These are phyloP conservation scores for Agrocybe pediades DNA, from an alignment of 768 basidiomycete genomes.

Conservation along the genomic window DNA sequence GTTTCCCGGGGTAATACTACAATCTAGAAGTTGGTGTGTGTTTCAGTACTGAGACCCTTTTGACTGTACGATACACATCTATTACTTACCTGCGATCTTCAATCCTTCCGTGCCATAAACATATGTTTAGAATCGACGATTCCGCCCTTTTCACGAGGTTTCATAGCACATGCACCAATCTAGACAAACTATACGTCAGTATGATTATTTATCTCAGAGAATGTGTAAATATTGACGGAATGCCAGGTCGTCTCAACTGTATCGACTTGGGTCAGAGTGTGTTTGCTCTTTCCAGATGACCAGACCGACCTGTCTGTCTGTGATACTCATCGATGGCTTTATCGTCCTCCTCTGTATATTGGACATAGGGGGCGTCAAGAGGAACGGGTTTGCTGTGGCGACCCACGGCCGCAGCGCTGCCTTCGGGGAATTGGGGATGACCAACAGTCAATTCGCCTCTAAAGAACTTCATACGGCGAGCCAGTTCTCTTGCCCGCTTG, in stretches of 20 bases:
- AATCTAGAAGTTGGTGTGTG: constrained; percentile 7
- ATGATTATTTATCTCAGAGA: not conserved
- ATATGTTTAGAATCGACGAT: constrained; percentile 28
- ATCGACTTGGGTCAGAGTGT: not conserved
- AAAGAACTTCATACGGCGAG: constrained; percentile 52
- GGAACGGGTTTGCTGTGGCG: constrained; percentile 25
- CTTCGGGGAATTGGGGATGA: constrained; percentile 37
- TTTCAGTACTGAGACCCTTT: not conserved
- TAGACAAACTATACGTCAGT: not conserved
- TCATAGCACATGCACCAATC: constrained; percentile 30
- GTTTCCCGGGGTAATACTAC: constrained; percentile 29
- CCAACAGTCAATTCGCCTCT: constrained; percentile 35
- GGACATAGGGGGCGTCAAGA: constrained; percentile 31
- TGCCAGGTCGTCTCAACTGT: constrained; percentile 47
- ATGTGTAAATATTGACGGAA: constrained; percentile 29
- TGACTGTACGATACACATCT: not conserved
- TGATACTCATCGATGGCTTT: constrained; percentile 33
- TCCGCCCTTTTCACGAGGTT: constrained; percentile 25
- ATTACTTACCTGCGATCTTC: constrained; percentile 23
- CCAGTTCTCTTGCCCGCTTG: constrained; percentile 54
- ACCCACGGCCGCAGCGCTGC: constrained; percentile 27
- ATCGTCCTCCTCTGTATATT: constrained; percentile 40
- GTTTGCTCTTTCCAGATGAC: too few species aligned
- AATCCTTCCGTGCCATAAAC: constrained; percentile 30
- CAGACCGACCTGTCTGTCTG: constrained; percentile 30